phyloP scores from a whole-genome alignment of 306 rosid genomes.

The Astragalus glycyphyllos region DNA sequence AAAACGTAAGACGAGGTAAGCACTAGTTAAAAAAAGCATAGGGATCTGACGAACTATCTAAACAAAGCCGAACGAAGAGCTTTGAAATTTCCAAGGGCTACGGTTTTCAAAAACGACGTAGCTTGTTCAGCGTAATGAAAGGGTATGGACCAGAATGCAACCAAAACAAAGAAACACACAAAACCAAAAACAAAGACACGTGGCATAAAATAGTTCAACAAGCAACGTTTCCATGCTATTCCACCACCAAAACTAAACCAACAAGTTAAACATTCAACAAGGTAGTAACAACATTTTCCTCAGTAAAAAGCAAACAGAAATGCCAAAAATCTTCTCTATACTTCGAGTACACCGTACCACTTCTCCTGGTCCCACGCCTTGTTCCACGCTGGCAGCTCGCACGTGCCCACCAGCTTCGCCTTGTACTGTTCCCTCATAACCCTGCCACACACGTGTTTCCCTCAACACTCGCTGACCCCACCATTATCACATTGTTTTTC shows the following conservation, averaged over 20 bases:
- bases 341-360: slow-evolving; percentile 58
- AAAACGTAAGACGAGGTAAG: background rate
- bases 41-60: slow-evolving; percentile 6
- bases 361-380: slow-evolving; percentile 44
- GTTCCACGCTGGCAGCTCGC: slow-evolving; percentile 66
- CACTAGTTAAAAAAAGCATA: background rate
- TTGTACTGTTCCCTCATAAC: slow-evolving; percentile 42
- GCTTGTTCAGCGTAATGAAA: background rate
- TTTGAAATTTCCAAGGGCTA: slow-evolving; percentile 25
- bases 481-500: slow-evolving; percentile 34
- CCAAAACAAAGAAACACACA: background rate
- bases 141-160: slow-evolving; percentile 32
- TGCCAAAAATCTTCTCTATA: slow-evolving; percentile 53
- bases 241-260: slow-evolving; percentile 47
- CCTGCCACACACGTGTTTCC: slow-evolving; percentile 58
- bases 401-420: slow-evolving; percentile 51
- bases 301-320: slow-evolving; percentile 37
- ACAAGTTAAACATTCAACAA: background rate
- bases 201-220: slow-evolving; percentile 32
- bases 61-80: background rate
- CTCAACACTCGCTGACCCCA: slow-evolving; percentile 16
- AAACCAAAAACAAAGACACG: slow-evolving; percentile 33
- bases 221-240: slow-evolving; percentile 54
- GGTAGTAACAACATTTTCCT: slow-evolving; percentile 20
- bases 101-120: slow-evolving; percentile 3